Percentiles rank a stretch among this genome's conserved stretches.
These are phyloP conservation scores for Solanum aculeatissimum DNA, from an alignment of 305 asterid species.

Conservation along the genomic window DNA sequence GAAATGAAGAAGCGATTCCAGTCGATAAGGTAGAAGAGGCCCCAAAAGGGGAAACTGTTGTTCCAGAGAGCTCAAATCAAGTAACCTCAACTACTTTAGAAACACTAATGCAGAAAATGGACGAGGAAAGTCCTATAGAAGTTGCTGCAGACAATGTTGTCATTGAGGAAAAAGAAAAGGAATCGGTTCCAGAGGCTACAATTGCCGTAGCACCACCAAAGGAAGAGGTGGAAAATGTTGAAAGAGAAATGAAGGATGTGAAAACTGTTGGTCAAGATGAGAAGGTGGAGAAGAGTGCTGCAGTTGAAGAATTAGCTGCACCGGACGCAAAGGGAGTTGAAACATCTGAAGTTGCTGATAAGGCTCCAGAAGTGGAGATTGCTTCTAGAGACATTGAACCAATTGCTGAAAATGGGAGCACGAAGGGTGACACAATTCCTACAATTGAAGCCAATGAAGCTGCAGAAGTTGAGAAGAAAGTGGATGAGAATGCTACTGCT, in stretches of 20 bases:
- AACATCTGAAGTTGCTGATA: conserved; percentile 4
- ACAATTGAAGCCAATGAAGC: conserved; percentile 2
- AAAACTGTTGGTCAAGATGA: conserved; percentile 3
- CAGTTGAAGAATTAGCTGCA: conserved; percentile 14
- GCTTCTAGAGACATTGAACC: conserved; percentile 10
- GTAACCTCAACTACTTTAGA: neutral
- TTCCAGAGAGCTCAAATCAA: neutral
- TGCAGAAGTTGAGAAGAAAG: conserved; percentile 5
- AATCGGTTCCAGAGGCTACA: neutral
- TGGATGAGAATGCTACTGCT: conserved; percentile 7
- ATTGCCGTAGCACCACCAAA: neutral
- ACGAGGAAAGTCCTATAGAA: neutral
- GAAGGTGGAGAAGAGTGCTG: conserved; percentile 19
- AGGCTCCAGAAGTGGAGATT: conserved; percentile 14
- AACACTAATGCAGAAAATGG: neutral
- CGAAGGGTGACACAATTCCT: neutral
- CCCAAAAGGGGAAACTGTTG: neutral
- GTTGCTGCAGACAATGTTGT: neutral
- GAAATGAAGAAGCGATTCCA: conserved; percentile 7
- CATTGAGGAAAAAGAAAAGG: conserved; percentile 4
- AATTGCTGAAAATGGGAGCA: conserved; percentile 4
- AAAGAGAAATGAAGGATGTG: neutral
- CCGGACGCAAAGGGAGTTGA: conserved; percentile 16
- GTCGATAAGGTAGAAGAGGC: conserved; percentile 5
- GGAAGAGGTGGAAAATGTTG: conserved; percentile 7